phyloP scores from a whole-genome alignment of 2,329 filamentous ascomycete genomes.

The Cytospora mali region DNA sequence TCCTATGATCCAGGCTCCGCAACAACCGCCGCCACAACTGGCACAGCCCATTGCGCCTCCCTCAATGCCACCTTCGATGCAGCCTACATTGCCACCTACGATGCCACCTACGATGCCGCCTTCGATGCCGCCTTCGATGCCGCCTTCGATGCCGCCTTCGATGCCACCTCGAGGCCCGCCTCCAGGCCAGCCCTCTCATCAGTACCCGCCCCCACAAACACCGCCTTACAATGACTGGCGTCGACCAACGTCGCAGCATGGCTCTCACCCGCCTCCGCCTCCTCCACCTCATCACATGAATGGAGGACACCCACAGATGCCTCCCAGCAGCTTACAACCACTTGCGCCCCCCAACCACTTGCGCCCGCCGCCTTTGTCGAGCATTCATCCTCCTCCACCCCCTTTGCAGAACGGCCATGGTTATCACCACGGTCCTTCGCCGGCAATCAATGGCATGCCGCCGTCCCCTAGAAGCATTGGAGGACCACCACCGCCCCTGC shows the following conservation, averaged over 20 bases:
- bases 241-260: conserved; percentile 51
- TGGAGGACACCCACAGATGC: conserved; percentile 29
- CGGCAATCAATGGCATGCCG: conserved; percentile 49
- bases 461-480: conserved; percentile 51
- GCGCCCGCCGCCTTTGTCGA: conserved; percentile 51
- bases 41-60: conserved; percentile 35
- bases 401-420: conserved; percentile 47
- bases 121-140: conserved; percentile 27
- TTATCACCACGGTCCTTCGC: conserved; percentile 28
- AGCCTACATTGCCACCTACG: too few relatives aligned
- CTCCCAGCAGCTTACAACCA: conserved; percentile 31
- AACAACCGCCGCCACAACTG: conserved; percentile 28
- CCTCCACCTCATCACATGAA: conserved; percentile 31
- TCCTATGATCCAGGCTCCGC: conserved; percentile 30
- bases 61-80: conserved; percentile 29
- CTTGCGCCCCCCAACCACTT: conserved; percentile 42
- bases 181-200: conserved; percentile 39
- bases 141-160: conserved; percentile 27
- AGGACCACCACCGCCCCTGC: conserved; percentile 45
- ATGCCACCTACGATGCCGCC: conserved; percentile 1
- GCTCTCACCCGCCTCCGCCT: conserved; percentile 41
- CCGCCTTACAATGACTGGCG: conserved; percentile 53
- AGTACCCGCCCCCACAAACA: conserved; percentile 43
- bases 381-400: conserved; percentile 45
- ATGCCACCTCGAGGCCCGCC: conserved; percentile 28